Evolutionary conservation across 768 basidiomycete genomes (phyloP), one percentile per base, ranked within the genome.

Genomic region (Sporobolomyces phaffii): DNA sequence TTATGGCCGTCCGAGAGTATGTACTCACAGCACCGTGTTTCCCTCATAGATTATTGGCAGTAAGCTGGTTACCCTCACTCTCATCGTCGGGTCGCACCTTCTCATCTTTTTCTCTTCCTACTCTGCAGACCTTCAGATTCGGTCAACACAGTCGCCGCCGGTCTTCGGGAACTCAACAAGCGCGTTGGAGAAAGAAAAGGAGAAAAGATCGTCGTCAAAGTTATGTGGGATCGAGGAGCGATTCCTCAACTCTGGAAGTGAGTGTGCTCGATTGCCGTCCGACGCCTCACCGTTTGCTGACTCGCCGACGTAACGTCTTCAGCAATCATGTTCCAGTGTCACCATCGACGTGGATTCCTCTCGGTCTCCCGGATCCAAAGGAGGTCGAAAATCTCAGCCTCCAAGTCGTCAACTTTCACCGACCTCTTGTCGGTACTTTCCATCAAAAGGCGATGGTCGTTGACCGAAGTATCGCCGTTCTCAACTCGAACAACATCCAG

Each of bases 391-490:
- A 85, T 64, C 75, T 88, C 43, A 80, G 83, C 29, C 79, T 87
- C 52, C 82, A 87, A 73, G 82, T 87, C 40, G 77, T 86, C 69
- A 84, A 84, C 70, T 84, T 80, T 65, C 82, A 83, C 67, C 81
- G 75, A n/a, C 76, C 76, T 0, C 44, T 70, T 1, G 65, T 67
- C 34, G 68, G 86, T 17, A 88, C 86, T 0, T 88, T 87, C 76
- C 87, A 88, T 70, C 82, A 84, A 50, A 87, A 88, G 73, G 87
- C 83, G 73, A 79, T 87, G 77, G 78, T 88, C 47, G 83, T 87
- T 2, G 87, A 88, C 74, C 80, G 86, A n/a, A 84, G 83, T 71
- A 78, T 86, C 40, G 86, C 84, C 1, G 76, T 86, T 60, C 76
- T 88, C 59, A 84, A 85, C 75, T 83, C 81, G 54, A 87, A 87